Conservation (phyloP, 2,329 filamentous ascomycete genomes). For the Diplodia seriata region DNA sequence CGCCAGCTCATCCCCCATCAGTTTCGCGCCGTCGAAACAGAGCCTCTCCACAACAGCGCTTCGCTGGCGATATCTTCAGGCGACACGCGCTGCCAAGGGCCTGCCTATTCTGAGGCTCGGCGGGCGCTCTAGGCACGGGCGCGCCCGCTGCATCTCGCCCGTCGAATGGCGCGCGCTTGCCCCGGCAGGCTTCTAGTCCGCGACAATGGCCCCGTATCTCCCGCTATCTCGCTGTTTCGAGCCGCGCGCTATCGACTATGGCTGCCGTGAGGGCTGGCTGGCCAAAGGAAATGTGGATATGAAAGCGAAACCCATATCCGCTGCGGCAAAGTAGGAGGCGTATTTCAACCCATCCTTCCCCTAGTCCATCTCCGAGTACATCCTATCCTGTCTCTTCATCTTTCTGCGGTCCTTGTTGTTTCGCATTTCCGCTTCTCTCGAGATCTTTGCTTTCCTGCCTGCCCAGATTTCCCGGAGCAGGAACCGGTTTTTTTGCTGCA, state of each 20-base stretch:
- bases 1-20: slow-evolving; percentile 13
- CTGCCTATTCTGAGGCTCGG: slow-evolving; percentile 10
- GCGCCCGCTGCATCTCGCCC: slow-evolving; percentile 16
- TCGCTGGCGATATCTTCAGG: slow-evolving; percentile 7
- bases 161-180: slow-evolving; percentile 25
- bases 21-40: background rate
- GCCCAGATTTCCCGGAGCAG: slow-evolving; percentile 1
- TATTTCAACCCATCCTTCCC: slow-evolving; percentile 14
- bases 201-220: background rate
- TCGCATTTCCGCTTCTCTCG: background rate
- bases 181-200: slow-evolving; percentile 9
- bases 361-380: background rate
- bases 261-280: slow-evolving; percentile 21
- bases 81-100: background rate
- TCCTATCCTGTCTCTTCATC: background rate
- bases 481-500: slow-evolving; percentile 31
- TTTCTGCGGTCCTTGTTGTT: background rate
- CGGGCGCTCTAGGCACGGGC: slow-evolving; percentile 16
- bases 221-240: slow-evolving; percentile 11
- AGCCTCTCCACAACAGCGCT: slow-evolving; percentile 20
- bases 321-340: background rate
- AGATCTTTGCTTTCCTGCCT: slow-evolving; percentile 1
- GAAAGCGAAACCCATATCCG: slow-evolving; percentile 12
- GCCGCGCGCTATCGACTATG: slow-evolving; percentile 29
- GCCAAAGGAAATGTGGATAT: slow-evolving; percentile 19